These are phyloP conservation scores for Dioscorea zingiberensis DNA, from an alignment of 106 monocot genomes.

Conservation along the genomic window DNA sequence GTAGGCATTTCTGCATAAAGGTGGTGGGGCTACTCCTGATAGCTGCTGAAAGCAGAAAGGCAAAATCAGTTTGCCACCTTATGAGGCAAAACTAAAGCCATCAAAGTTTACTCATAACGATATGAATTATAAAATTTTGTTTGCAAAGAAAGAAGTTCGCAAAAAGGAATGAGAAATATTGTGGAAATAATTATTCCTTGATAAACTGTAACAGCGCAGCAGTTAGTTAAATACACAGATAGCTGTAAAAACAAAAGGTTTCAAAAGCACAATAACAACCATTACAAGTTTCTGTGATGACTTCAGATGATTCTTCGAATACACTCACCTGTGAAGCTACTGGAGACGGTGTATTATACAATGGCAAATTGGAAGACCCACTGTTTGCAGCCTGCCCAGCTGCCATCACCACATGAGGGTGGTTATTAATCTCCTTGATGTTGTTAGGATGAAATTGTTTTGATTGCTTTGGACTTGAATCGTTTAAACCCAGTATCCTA, in stretches of 20 bases:
- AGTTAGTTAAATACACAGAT: no score
- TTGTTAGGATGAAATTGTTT: constrained; percentile 47
- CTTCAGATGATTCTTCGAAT: no score
- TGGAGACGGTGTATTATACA: constrained; percentile 85
- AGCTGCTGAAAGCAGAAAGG: constrained; percentile 59
- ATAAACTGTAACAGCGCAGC: no score
- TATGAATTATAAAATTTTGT: no score
- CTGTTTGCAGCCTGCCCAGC: constrained; percentile 30
- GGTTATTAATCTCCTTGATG: constrained; percentile 31
- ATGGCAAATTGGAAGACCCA: constrained; percentile 32
- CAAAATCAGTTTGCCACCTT: neutral
- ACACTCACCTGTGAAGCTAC: constrained; percentile 51
- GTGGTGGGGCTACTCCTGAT: constrained; percentile 74
- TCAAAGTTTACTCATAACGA: no score
- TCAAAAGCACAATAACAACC: no score
- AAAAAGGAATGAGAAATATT: no score
- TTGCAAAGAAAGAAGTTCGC: no score
- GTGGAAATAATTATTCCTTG: no score
- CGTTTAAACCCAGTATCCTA: constrained; percentile 23
- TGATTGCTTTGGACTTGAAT: constrained; percentile 55
- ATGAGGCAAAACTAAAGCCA: no score
- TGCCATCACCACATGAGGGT: constrained; percentile 25
- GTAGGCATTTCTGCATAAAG: constrained; percentile 64
- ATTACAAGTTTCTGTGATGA: no score
- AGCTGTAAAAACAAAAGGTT: no score